phyloP scores from a whole-genome alignment of 139 green algal species.

The Spirogloea muscicola region DNA sequence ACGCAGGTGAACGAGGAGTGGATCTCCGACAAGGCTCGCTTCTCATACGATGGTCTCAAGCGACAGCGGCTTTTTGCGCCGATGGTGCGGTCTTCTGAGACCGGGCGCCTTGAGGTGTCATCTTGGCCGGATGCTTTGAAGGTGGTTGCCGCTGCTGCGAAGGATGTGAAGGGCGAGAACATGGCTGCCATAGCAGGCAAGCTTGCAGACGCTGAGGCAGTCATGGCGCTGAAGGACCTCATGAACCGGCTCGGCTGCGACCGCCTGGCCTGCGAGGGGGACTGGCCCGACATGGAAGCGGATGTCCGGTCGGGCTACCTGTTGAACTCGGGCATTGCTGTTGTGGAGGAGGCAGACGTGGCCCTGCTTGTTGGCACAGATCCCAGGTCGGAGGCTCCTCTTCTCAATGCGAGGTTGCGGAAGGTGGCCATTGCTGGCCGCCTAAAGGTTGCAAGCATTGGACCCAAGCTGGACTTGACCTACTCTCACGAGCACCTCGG shows the following conservation, averaged over 20 bases:
- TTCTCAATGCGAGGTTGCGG: slow-evolving; percentile 89
- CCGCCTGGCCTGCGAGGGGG: slow-evolving; percentile 2
- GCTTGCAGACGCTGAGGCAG: slow-evolving; percentile 88
- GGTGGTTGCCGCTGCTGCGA: slow-evolving; percentile 45
- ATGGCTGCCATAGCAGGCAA: slow-evolving; percentile 78
- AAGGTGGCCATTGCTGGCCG: slow-evolving; percentile 60
- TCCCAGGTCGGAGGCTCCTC: slow-evolving; percentile 83
- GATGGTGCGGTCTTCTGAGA: slow-evolving; percentile 65
- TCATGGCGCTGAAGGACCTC: slow-evolving; percentile 79
- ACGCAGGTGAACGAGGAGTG: slow-evolving; percentile 97
- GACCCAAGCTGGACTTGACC: slow-evolving; percentile 80
- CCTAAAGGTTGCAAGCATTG: slow-evolving; percentile 69
- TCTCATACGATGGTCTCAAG: slow-evolving; percentile 94
- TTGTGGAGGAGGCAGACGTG: slow-evolving; percentile 82
- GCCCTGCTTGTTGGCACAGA: slow-evolving; percentile 91
- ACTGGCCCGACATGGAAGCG: slow-evolving; percentile 54
- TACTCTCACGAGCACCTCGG: slow-evolving; percentile 86
- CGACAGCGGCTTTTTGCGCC: slow-evolving; percentile 85
- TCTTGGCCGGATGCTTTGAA: slow-evolving; percentile 75
- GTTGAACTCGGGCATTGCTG: slow-evolving; percentile 79
- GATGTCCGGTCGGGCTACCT: slow-evolving; percentile 87
- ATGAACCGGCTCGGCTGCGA: slow-evolving; percentile 40
- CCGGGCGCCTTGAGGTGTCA: slow-evolving; percentile 51
- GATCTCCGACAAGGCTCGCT: slow-evolving; percentile 93
- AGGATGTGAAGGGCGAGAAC: slow-evolving; percentile 55